Percentiles rank a stretch among this genome's conserved stretches.
These are phyloP conservation scores for Euclidium syriacum DNA, from an alignment of 345 rosid genomes.

Conservation along the genomic window DNA sequence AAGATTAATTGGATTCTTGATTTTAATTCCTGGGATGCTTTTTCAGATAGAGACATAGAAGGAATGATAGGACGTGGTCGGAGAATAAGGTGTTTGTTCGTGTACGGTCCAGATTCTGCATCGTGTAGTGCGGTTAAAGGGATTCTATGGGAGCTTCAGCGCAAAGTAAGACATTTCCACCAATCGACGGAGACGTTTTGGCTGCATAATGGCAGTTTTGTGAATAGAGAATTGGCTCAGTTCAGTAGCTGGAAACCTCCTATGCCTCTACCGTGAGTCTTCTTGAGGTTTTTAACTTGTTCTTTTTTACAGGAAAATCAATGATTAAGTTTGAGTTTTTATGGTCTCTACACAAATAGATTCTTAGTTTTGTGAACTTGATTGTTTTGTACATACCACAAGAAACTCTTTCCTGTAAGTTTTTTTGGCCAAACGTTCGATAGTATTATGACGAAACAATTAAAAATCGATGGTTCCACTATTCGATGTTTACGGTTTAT, in stretches of 20 bases:
- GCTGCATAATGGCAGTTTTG: conserved; percentile 76
- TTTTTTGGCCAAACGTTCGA: not conserved
- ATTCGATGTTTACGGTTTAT: not conserved
- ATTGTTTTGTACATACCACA: conserved; percentile 9
- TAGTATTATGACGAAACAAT: not conserved
- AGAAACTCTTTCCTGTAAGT: not conserved
- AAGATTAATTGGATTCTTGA: not conserved
- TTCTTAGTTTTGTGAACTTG: not conserved
- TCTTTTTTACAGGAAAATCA: not conserved
- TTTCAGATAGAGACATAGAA: conserved; percentile 61
- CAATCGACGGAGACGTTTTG: conserved; percentile 92
- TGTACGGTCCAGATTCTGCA: conserved; percentile 59
- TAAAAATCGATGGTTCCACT: not conserved
- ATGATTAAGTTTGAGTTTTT: not conserved
- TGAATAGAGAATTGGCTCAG: conserved; percentile 59
- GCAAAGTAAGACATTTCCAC: conserved; percentile 85
- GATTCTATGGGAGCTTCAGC: conserved; percentile 90
- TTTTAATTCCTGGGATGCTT: not conserved
- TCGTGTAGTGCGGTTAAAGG: conserved; percentile 78
- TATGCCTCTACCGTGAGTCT: conserved; percentile 57
- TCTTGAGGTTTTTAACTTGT: not conserved
- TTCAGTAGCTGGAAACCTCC: conserved; percentile 81
- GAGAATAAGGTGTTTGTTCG: conserved; percentile 73
- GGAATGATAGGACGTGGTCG: conserved; percentile 66
- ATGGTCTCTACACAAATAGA: not conserved